Evolutionary conservation across 306 rosid species (phyloP), one percentile per base, ranked within the genome.

Genomic region (Clitoria ternatea): DNA sequence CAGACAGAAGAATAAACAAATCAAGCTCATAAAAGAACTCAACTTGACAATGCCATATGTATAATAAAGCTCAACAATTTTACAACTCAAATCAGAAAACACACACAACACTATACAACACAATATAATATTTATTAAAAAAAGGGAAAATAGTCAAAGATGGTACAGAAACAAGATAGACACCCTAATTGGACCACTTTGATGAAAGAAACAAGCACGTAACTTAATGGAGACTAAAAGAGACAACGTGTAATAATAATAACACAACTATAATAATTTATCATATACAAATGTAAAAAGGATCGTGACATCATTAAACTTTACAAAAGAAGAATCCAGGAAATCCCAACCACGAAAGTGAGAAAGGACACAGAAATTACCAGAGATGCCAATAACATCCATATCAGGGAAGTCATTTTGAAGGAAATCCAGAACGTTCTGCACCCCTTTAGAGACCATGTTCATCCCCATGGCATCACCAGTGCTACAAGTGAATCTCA

Each of bases 381-480:
- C 95, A 40, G 96, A 85, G 22, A 89, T 75, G 84, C 96, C 92
- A 66, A 89, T 89, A 30, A 89, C 72, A 66, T 89, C 96, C 96
- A 89, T 87, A 77, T 89, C 96, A 14, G 92, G 87, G 52, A 89
- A 87, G 62, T 88, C 89, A 79, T 56, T 79, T 73, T 69, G 90
- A 53, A 88, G 94, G 67, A 79, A 88, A 69, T 88, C 94, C 29
- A 88, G 87, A 72, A 85, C 90, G 19, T 88, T 88, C 73, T 88
- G 95, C 53, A 88, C 95, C 47, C 95, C 95, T 84, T 88, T 88
- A 61, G 95, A 88, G 37, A 88, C 95, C 95, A 88, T 88, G 81
- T 89, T 87, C 96, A 89, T 89, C 66, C 96, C 96, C 96, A 89
- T 89, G 45, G 96, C 96, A 75, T 89, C 96, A 13, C 96, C 96